Conservation (phyloP, 2,329 filamentous ascomycete genomes). For the Penicillium hordei region DNA sequence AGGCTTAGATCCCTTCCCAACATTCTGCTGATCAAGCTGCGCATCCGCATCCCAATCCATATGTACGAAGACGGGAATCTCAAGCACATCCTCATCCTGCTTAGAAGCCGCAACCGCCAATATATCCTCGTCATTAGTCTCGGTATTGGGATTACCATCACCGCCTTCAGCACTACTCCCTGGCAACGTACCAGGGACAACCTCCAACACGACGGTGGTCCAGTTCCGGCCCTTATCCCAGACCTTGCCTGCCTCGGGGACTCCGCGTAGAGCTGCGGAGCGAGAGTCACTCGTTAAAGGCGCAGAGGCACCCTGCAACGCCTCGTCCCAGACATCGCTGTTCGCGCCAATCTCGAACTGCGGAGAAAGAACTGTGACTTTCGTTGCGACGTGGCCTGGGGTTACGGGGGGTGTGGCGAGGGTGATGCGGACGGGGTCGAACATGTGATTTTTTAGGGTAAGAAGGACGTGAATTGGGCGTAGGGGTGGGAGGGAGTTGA, state of each 20-base stretch:
- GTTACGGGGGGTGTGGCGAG: constrained; percentile 80
- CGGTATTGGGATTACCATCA: constrained; percentile 37
- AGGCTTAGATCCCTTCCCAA: constrained; percentile 54
- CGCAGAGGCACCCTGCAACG: constrained; percentile 58
- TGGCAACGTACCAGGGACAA: constrained; percentile 61
- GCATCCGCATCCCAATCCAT: constrained; percentile 80
- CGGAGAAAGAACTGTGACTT: constrained; percentile 89
- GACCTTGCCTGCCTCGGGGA: constrained; percentile 87
- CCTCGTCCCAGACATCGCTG: constrained; percentile 92
- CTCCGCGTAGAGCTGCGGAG: constrained; percentile 41
- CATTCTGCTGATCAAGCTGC: constrained; percentile 39
- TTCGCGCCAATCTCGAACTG: constrained; percentile 94
- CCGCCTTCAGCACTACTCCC: constrained; percentile 30
- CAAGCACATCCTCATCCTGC: constrained; percentile 66
- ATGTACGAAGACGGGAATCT: constrained; percentile 92
- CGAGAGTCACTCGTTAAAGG: constrained; percentile 38
- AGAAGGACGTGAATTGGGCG: constrained; percentile 74
- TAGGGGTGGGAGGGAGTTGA: constrained; percentile 50
- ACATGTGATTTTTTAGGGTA: constrained; percentile 90
- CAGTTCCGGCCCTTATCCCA: constrained; percentile 93
- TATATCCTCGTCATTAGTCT: constrained; percentile 32
- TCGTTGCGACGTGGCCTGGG: constrained; percentile 72
- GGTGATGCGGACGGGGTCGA: constrained; percentile 83
- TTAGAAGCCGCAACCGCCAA: constrained; percentile 25
- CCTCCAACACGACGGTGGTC: constrained; percentile 90